Conservation (phyloP, 176 grass and related monocot genomes). For the Guadua angustifolia region DNA sequence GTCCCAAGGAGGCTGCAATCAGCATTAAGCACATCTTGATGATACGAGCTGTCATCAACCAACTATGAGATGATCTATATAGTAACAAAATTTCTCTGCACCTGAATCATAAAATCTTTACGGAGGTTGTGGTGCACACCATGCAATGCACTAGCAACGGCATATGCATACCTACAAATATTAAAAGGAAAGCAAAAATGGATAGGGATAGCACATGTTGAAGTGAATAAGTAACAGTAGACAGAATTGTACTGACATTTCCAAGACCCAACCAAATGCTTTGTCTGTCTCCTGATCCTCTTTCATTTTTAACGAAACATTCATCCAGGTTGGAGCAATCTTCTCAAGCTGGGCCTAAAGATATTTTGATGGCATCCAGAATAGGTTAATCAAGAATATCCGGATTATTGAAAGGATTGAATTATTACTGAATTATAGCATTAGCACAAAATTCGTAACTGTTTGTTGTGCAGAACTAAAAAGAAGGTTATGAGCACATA, state of each 20-base stretch:
- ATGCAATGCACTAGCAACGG: constrained; percentile 96
- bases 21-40: constrained; percentile 43
- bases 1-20: constrained; percentile 91
- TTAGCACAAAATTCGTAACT: background rate
- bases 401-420: constrained; percentile 2
- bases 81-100: constrained; percentile 45
- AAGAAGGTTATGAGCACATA: constrained; percentile 11
- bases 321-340: constrained; percentile 99
- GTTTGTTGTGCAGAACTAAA: background rate
- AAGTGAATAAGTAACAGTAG: constrained; percentile 7
- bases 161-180: constrained; percentile 92
- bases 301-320: constrained; percentile 94
- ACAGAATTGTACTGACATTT: constrained; percentile 71
- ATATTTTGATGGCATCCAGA: constrained; percentile 22
- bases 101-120: constrained; percentile 99
- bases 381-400: background rate
- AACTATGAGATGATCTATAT: constrained; percentile 36
- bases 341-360: constrained; percentile 74
- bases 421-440: constrained; percentile 9
- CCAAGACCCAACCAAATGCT: constrained; percentile 99
- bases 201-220: constrained; percentile 4
- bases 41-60: constrained; percentile 13
- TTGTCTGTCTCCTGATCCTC: constrained; percentile 84
- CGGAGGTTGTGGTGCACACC: constrained; percentile 88
- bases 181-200: constrained; percentile 13